Percentiles rank a stretch among this genome's conserved stretches.
These are phyloP conservation scores for Ormosia semicastrata DNA, from an alignment of 306 rosid species.

Conservation along the genomic window DNA sequence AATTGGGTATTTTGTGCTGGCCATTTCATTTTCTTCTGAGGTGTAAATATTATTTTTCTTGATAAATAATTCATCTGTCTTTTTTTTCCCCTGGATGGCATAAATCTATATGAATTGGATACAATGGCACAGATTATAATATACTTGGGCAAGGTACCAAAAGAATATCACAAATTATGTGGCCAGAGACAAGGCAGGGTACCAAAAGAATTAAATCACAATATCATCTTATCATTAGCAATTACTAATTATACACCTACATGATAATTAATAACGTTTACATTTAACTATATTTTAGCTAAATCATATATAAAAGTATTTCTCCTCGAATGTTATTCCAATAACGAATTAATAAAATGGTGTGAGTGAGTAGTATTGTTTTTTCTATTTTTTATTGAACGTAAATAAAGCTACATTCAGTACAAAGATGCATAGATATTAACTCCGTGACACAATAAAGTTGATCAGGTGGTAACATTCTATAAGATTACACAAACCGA, in stretches of 20 bases:
- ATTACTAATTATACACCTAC: no score
- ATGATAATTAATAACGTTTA: background rate
- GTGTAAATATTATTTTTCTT: no score
- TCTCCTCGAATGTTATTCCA: background rate
- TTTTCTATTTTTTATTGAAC: slow-evolving; percentile 7
- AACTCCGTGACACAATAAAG: background rate
- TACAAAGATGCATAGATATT: background rate
- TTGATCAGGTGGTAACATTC: background rate
- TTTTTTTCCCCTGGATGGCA: background rate
- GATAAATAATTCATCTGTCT: background rate
- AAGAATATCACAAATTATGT: no score
- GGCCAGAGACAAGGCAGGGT: no score
- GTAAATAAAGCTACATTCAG: background rate
- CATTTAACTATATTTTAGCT: no score
- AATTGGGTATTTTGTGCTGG: background rate
- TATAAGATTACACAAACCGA: slow-evolving; percentile 4
- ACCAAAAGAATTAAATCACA: no score
- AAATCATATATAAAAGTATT: background rate
- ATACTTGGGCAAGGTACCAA: no score
- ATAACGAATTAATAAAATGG: background rate
- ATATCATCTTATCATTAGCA: no score
- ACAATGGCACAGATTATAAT: no score
- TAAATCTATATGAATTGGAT: no score
- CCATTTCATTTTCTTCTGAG: no score
- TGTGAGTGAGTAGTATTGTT: background rate